Percentiles rank a stretch among this genome's conserved stretches.
These are phyloP conservation scores for Malus hybrid DNA, from an alignment of 331 rosid species.

Conservation along the genomic window DNA sequence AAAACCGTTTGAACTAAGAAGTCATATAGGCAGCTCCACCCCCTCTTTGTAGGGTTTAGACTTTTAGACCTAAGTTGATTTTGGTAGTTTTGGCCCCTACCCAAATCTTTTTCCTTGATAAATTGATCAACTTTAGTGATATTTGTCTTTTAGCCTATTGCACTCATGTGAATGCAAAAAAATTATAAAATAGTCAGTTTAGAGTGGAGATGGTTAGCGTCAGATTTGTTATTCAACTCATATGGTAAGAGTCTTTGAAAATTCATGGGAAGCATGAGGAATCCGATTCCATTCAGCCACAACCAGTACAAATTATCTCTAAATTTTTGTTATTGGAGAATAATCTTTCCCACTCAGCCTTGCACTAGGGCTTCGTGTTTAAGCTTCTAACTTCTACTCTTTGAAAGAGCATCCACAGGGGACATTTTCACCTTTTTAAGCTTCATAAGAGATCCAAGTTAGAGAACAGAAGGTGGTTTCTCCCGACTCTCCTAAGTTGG, in stretches of 20 bases:
- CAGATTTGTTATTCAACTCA: not conserved
- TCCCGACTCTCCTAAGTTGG: not conserved
- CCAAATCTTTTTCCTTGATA: not conserved
- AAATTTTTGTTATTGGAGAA: conserved; percentile 39
- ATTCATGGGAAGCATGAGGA: conserved; percentile 12
- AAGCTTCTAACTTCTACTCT: conserved; percentile 17
- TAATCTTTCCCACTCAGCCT: conserved; percentile 15
- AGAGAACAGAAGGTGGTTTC: not conserved
- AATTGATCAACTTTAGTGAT: not conserved
- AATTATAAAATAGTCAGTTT: no score
- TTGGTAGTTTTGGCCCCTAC: not conserved
- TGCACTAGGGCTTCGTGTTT: conserved; percentile 15
- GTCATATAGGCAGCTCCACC: not conserved
- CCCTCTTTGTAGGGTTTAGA: not conserved
- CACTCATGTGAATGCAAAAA: no score
- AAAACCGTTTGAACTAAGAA: not conserved
- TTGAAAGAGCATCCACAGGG: not conserved
- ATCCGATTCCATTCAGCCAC: conserved; percentile 47
- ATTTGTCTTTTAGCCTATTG: no score
- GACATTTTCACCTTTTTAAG: not conserved
- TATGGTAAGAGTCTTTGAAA: not conserved
- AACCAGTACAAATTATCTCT: conserved; percentile 8
- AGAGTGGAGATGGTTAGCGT: no score
- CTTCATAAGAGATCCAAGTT: not conserved
- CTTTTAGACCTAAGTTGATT: not conserved